phyloP scores from a whole-genome alignment of 495 filamentous ascomycete species.

The Articulospora tetracladia region DNA sequence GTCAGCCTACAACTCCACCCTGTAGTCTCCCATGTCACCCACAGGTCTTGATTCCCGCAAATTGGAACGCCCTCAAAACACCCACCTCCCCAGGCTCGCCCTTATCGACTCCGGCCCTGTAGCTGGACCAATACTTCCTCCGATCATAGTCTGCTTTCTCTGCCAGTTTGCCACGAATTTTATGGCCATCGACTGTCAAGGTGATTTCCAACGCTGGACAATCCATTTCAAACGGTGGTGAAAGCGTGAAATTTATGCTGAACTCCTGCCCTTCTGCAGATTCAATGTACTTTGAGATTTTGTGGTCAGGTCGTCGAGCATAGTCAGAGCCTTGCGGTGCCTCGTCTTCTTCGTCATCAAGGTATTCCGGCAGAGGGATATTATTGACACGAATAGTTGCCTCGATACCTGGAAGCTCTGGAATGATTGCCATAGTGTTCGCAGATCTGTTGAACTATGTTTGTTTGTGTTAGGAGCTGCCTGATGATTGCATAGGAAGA shows the following conservation, averaged over 20 bases:
- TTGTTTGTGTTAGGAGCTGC: too few species aligned
- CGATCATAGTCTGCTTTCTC: background rate
- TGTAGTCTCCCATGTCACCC: background rate
- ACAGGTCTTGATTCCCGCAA: constrained; percentile 2
- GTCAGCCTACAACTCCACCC: background rate
- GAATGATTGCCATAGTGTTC: background rate
- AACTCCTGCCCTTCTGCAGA: background rate
- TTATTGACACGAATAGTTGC: constrained; percentile 1
- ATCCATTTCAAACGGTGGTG: background rate
- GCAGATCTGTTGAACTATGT: background rate
- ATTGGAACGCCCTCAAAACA: background rate
- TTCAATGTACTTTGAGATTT: constrained; percentile 1
- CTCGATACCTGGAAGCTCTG: background rate
- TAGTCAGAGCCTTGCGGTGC: background rate
- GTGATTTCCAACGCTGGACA: background rate
- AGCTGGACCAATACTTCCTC: background rate
- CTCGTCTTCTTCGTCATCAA: background rate
- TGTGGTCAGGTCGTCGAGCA: background rate
- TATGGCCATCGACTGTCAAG: background rate
- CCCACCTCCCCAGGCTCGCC: background rate
- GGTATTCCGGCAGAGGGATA: constrained; percentile 3
- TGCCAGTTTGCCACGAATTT: background rate
- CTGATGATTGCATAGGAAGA: background rate
- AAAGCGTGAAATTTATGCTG: background rate
- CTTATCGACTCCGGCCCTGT: background rate